Percentiles rank a stretch among this genome's conserved stretches.
These are phyloP conservation scores for Xylaria sp. DNA, from an alignment of 2,329 filamentous ascomycete genomes.

Conservation along the genomic window DNA sequence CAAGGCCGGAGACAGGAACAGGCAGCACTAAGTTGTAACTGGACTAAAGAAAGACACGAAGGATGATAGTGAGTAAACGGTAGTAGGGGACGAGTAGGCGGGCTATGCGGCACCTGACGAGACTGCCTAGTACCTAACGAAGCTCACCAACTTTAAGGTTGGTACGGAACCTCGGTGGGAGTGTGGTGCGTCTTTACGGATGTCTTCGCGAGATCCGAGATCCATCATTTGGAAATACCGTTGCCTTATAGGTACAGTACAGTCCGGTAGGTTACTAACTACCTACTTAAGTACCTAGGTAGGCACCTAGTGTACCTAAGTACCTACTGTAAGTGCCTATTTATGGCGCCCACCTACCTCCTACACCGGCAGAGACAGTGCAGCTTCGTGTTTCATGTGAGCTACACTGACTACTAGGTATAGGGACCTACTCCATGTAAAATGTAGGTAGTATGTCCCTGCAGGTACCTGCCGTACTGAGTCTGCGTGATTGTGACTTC, in stretches of 20 bases:
- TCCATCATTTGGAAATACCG: slow-evolving; percentile 11
- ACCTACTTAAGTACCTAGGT: not conserved
- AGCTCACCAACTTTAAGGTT: slow-evolving; percentile 4
- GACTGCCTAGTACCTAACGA: no score
- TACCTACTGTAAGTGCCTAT: not conserved
- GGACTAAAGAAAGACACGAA: not conserved
- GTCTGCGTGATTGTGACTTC: no score
- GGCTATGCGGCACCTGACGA: slow-evolving; percentile 4
- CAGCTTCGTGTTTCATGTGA: no score
- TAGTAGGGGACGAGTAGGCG: not conserved
- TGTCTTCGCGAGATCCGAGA: slow-evolving; percentile 2
- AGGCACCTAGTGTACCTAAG: no score
- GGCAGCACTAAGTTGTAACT: not conserved
- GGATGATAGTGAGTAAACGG: not conserved
- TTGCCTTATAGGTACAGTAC: slow-evolving; percentile 17
- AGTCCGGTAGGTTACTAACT: not conserved
- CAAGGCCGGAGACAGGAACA: not conserved
- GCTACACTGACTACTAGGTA: no score
- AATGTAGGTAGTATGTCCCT: not conserved
- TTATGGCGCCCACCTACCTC: not conserved
- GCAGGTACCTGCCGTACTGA: no score
- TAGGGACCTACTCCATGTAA: no score
- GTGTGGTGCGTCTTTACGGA: not conserved
- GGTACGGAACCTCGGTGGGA: slow-evolving; percentile 7
- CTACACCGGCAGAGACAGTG: no score